These are phyloP conservation scores for Fragaria vesca DNA, from an alignment of 306 rosid species.

Conservation along the genomic window DNA sequence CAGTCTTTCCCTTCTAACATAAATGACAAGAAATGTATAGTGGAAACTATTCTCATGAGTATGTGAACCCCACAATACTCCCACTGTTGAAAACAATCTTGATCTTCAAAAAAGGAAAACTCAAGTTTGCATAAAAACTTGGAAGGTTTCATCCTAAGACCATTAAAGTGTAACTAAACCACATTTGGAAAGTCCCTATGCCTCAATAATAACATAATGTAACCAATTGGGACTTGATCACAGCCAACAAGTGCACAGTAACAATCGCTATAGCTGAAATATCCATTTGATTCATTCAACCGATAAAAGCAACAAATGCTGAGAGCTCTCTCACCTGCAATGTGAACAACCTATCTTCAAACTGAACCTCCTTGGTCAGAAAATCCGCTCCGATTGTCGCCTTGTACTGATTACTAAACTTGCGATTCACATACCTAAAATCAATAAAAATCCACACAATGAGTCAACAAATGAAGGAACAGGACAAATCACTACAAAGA, in stretches of 20 bases:
- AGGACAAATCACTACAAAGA: slow-evolving; percentile 8
- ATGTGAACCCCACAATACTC: not conserved
- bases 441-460: slow-evolving; percentile 1
- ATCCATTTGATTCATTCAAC: not conserved
- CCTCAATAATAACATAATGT: not conserved
- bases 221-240: not conserved
- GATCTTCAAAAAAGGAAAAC: not conserved
- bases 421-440: slow-evolving; percentile 92
- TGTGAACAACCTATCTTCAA: slow-evolving; percentile 96
- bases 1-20: not conserved
- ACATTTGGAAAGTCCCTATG: not conserved
- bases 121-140: not conserved
- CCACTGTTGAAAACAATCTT: not conserved
- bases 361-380: slow-evolving; percentile 98
- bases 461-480: slow-evolving; percentile 9
- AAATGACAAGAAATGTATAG: not conserved
- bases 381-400: slow-evolving; percentile 99
- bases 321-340: slow-evolving; percentile 66
- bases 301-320: not conserved
- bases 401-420: slow-evolving; percentile 98
- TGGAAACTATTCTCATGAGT: not conserved
- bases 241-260: not conserved
- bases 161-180: not conserved
- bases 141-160: not conserved
- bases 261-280: not conserved